Evolutionary conservation across 1,139 yeast species (phyloP).

Genomic region (Blastobotrys indianensis): DNA sequence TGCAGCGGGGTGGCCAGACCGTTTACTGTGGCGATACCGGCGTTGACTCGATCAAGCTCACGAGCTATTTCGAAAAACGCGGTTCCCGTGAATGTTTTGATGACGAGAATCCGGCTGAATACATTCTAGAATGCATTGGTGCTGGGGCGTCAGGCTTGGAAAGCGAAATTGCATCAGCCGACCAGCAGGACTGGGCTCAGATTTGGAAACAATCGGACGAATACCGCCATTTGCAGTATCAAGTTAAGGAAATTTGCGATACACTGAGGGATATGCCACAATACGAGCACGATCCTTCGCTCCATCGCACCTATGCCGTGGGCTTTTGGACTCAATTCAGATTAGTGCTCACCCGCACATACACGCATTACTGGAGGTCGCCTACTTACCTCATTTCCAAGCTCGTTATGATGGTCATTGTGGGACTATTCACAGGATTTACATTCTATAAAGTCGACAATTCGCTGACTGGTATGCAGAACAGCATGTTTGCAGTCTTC

Average conservation of each 20-base stretch:
- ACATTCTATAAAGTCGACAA: slow-evolving; percentile 48
- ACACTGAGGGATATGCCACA: slow-evolving; percentile 7
- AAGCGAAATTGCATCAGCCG: slow-evolving; percentile 29
- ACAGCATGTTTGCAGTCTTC: slow-evolving; percentile 48
- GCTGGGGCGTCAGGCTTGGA: slow-evolving; percentile 70
- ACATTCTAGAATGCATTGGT: slow-evolving; percentile 71
- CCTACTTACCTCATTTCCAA: slow-evolving; percentile 35
- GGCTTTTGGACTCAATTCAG: slow-evolving; percentile 32
- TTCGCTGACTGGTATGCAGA: slow-evolving; percentile 46
- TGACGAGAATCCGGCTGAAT: slow-evolving; percentile 69
- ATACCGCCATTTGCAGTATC: slow-evolving; percentile 35
- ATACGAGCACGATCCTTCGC: slow-evolving; percentile 27
- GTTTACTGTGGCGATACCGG: slow-evolving; percentile 78
- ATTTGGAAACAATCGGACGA: slow-evolving; percentile 58
- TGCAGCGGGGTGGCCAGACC: slow-evolving; percentile 67
- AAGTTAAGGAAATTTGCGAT: slow-evolving; percentile 34
- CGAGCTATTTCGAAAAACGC: slow-evolving; percentile 59
- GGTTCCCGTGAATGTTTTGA: slow-evolving; percentile 59
- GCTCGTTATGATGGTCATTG: slow-evolving; percentile 25
- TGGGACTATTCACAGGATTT: slow-evolving; percentile 51
- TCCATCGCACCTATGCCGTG: slow-evolving; percentile 26
- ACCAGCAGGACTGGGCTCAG: slow-evolving; percentile 44
- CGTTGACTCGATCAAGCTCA: slow-evolving; percentile 48
- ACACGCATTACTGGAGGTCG: slow-evolving; percentile 37
- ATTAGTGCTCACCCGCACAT: slow-evolving; percentile 34